Base-by-base conservation (phyloP, 805 yeast genomes). In the Zygosaccharomyces gambellarensis region DNA sequence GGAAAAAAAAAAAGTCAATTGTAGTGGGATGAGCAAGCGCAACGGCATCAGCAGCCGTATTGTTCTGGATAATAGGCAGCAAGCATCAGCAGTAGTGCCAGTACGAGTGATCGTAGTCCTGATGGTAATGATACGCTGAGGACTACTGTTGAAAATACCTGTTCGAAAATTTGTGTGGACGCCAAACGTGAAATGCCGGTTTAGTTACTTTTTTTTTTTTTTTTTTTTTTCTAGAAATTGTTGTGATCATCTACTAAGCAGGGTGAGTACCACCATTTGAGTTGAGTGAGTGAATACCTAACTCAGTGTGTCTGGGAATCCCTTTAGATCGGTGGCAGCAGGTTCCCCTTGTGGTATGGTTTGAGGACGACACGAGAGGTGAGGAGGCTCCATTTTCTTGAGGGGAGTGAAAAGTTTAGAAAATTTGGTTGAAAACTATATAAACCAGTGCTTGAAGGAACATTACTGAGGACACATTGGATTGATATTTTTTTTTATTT, bases 361-460 rank as follows among this genome's bases (percentile, higher is more conserved):
- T 14, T 17, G 38, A 25, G 38, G 28, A 29, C 45, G 38, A 42
- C 45, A 42, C 45, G 45, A 42, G 45, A 42, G 45, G 45, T 30
- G 25, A 42, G 45, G 45, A 42, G 25, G 36, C 25, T 34, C 38
- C 44, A 41, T 41, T 6, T 41, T 6, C 36, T 29, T 29, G 22
- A 32, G 34, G 44, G 36, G 36, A 23, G 21, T 29, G 34, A 39
- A n/a, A 39, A 25, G 21, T 27, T 27, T 27, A 11, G 21, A 25
- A 11, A 22, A 21, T 19, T 25, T 39, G 31, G 25, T 29, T 39
- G 47, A 52, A 52, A 52, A 41, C 43, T 52, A 52, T 52, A 52
- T 52, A 52, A 52, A 10, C 10, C 22, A 21, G 51, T 36, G 43
- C 28, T 32, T 17, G 44, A 19, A 40, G 9, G 32, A 21, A 23